Base-by-base conservation (phyloP, 305 asterid species). In the Fraxinus xanthoxyloides region DNA sequence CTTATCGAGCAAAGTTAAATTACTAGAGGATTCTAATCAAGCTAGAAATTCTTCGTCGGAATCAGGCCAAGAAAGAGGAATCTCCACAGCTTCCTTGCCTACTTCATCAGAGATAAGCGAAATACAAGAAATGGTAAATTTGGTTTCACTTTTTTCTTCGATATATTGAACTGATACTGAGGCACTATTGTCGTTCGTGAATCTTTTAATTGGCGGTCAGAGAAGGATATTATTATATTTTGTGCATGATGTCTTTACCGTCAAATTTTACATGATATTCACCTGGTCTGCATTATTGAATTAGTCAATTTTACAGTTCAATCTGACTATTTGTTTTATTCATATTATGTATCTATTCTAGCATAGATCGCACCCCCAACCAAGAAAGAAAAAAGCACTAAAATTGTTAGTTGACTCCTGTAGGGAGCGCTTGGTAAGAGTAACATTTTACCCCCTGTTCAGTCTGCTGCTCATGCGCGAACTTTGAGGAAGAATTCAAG, bases 31-130 rank as follows among this genome's bases (percentile, higher is more conserved):
- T 80, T 89, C 95, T 78, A 88, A 69, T 87, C 94, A 88, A 77
- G 76, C 65, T 70, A 84, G 85, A 82, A 89, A 7, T 75, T 43
- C 80, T 85, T 85, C 85, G 72, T 82, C 91, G 12, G 98, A 93
- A 82, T 84, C 85, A 19, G 86, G 79, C 82, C 91, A 88, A 87
- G 98, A 91, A 83, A 89, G 92, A 85, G 91, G 87, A 83, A 75
- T 88, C 82, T 89, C 90, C 13, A 77, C 85, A 81, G 85, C 93
- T 46, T 84, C 92, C 80, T 81, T 89, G 85, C 85, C 96, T 86
- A 24, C 91, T 82, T 90, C 85, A 83, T 87, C 98, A 43, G 99
- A 97, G 95, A 95, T 95, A 89, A 92, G 98, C 40, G 99, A 97
- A 88, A 89, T 92, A 79, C 98, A 93, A 78, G 98, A 93, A 77